Evolutionary conservation across 1,284 basidiomycete genomes (phyloP).

Genomic region (Sporisorium exsertum): DNA sequence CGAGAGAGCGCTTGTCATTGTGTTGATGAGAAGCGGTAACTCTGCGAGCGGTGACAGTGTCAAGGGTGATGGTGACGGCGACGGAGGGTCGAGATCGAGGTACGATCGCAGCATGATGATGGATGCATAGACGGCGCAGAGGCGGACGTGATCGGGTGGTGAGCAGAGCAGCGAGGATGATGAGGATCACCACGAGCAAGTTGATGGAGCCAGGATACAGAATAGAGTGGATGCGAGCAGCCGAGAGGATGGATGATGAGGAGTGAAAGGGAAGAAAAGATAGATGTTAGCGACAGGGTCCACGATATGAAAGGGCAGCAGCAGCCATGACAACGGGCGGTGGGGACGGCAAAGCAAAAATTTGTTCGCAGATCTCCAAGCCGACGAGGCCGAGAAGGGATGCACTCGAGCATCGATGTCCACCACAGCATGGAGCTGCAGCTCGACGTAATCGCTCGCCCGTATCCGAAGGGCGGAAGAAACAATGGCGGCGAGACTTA

Average conservation of each 20-base stretch:
- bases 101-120: conserved; percentile 20
- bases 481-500: conserved; percentile 12
- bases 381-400: conserved; percentile 2
- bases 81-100: conserved; percentile 23
- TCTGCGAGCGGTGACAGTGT: conserved; percentile 16
- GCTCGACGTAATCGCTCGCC: background rate
- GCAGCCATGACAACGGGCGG: background rate
- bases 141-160: background rate
- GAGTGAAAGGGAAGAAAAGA: background rate
- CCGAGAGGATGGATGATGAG: background rate
- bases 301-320: conserved; percentile 5
- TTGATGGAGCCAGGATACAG: background rate
- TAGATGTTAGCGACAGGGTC: conserved; percentile 50
- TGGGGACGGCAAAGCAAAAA: conserved; percentile 18
- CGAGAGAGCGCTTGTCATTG: conserved; percentile 46
- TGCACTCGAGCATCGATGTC: conserved; percentile 5
- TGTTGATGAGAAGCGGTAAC: background rate
- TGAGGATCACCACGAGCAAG: conserved; percentile 6
- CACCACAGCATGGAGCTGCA: conserved; percentile 3
- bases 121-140: background rate
- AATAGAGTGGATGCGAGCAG: background rate
- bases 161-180: background rate
- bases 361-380: conserved; percentile 6
- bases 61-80: conserved; percentile 20
- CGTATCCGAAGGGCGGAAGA: background rate